Evolutionary conservation across 768 basidiomycete genomes (phyloP), one percentile per base, ranked within the genome.

Genomic region (Terana coerulea): DNA sequence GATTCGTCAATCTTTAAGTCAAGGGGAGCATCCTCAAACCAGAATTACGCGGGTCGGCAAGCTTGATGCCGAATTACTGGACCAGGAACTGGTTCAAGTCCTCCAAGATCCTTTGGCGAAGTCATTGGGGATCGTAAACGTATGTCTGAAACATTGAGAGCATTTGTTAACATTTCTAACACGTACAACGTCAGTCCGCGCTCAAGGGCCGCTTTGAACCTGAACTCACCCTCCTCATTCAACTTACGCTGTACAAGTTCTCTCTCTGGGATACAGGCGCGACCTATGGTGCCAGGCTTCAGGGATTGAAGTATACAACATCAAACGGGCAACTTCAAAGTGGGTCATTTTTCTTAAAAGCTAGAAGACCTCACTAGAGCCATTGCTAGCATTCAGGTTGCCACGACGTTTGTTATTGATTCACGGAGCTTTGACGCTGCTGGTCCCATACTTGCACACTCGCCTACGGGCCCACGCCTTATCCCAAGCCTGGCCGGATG

Each of bases 401-500:
- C 85, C 86, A 31, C 78, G 73, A 28, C 72, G 73, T 40, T 77
- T 73, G 7, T 71, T 94, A 3, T 56, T 86, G 8, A 59, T 84
- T 2, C 92, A 97, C 59, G 83, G 84, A 22, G 57, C 77, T 8
- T 68, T 95, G 45, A 91, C 91, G 0, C 75, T 93, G 30, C 57
- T 93, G 34, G 61, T 87, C 1, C 90, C 91, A 1, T 97, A 97
- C 63, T 51, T 93, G 5, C 84, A 92, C 63, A 77, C 75, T 34
- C 87, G 89, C 43, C 60, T 95, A 42, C 81, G 90, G 31, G 63
- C 76, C 2, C 75, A 88, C 64, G 92, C 91, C 1, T 73, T 97
- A 19, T 91, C 91, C 1, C 74, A 74, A 55, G 84, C 93, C 36
- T 97, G 94, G 94, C 92, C 93, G 1, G 94, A 97, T 64, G 80